phyloP scores from a whole-genome alignment of 495 filamentous ascomycete species.

The Podospora anserina region DNA sequence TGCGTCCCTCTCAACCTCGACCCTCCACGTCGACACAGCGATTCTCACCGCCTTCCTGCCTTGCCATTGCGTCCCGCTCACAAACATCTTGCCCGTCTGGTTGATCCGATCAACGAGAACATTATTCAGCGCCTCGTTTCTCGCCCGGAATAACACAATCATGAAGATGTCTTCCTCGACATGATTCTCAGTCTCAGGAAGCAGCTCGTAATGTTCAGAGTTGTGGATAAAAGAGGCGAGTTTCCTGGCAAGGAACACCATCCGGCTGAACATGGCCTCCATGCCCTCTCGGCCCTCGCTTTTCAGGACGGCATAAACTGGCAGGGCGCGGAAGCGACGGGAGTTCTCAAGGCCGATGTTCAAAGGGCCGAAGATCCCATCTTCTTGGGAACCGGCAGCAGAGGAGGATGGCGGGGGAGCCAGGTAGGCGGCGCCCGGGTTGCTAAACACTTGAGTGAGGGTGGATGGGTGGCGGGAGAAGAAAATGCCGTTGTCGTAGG shows the following conservation, averaged over 20 bases:
- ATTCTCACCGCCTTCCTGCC: conserved; percentile 68
- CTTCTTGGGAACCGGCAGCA: conserved; percentile 17
- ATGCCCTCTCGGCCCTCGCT: conserved; percentile 72
- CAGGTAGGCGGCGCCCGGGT: conserved; percentile 84
- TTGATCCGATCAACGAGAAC: conserved; percentile 69
- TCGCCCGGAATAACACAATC: conserved; percentile 77
- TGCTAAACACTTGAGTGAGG: conserved; percentile 66
- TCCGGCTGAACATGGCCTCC: conserved; percentile 64
- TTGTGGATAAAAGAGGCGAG: conserved; percentile 61
- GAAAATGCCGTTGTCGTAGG: conserved; percentile 93
- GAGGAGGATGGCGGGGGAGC: conserved; percentile 30
- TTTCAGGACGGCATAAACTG: conserved; percentile 77
- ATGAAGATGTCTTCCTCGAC: conserved; percentile 58
- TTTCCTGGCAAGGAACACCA: conserved; percentile 65
- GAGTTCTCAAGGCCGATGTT: conserved; percentile 93
- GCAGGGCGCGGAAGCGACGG: conserved; percentile 81
- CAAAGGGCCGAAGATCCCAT: conserved; percentile 69
- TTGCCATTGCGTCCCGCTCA: conserved; percentile 77
- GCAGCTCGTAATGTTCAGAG: conserved; percentile 58
- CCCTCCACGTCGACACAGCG: conserved; percentile 81
- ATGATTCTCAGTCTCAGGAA: conserved; percentile 47
- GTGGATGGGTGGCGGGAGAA: conserved; percentile 60
- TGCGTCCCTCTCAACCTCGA: conserved; percentile 56
- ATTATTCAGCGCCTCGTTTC: conserved; percentile 61
- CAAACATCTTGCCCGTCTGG: conserved; percentile 68